phyloP scores from a whole-genome alignment of 2,329 filamentous ascomycete species.

The Mycogone perniciosa region DNA sequence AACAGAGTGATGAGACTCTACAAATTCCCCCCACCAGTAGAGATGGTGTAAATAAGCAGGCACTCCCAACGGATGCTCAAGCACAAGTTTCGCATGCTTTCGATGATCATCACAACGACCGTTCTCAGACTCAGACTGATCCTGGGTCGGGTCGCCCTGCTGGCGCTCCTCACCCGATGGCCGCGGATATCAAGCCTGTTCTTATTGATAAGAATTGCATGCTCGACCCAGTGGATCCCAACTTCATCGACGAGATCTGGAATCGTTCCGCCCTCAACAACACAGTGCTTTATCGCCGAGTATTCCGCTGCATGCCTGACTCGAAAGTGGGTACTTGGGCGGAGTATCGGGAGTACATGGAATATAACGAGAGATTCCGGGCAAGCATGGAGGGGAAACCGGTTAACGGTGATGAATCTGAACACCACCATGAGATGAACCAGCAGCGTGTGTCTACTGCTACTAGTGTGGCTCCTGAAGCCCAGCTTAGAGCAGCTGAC shows the following conservation, averaged over 20 bases:
- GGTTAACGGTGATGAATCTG: conserved; percentile 39
- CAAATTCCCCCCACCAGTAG: conserved; percentile 47
- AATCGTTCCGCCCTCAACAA: conserved; percentile 84
- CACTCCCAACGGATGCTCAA: conserved; percentile 61
- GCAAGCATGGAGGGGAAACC: conserved; percentile 56
- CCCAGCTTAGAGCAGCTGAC: conserved; percentile 30
- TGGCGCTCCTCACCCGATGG: conserved; percentile 44
- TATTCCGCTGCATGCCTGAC: conserved; percentile 96
- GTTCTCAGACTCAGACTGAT: conserved; percentile 56
- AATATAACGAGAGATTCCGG: conserved; percentile 72
- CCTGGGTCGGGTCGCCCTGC: conserved; percentile 42
- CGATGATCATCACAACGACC: conserved; percentile 79
- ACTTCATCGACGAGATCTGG: conserved; percentile 87
- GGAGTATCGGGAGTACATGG: conserved; percentile 78
- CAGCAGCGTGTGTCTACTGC: conserved; percentile 25
- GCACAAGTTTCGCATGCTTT: conserved; percentile 61
- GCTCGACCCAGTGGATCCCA: conserved; percentile 75
- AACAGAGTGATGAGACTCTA: conserved; percentile 35
- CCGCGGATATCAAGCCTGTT: conserved; percentile 65
- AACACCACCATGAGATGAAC: conserved; percentile 34
- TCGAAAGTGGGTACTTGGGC: conserved; percentile 90
- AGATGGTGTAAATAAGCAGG: conserved; percentile 59
- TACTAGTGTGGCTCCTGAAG: conserved; percentile 36
- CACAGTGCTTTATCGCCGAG: conserved; percentile 84
- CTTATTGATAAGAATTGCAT: conserved; percentile 86